Conservation (phyloP, 305 asterid species). For the Ilex paraguariensis region DNA sequence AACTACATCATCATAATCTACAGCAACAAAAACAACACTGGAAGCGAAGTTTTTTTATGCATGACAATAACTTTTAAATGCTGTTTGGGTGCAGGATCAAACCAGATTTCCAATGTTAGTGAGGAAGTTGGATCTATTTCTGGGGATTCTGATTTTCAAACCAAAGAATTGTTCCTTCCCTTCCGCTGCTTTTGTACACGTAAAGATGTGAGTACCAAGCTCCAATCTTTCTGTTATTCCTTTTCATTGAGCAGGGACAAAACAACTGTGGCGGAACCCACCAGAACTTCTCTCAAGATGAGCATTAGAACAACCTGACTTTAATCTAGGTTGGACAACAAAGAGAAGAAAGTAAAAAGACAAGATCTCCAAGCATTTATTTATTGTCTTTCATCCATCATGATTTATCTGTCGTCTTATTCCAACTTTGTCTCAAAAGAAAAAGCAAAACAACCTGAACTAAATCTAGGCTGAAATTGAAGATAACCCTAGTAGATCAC, state of each 20-base stretch:
- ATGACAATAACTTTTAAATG: too few relatives aligned
- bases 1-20: too few relatives aligned
- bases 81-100: conserved; percentile 32
- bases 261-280: not conserved
- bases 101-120: conserved; percentile 23
- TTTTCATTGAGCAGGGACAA: not conserved
- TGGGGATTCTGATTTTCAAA: conserved; percentile 32
- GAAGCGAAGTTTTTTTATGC: not conserved
- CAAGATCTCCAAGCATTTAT: too few relatives aligned
- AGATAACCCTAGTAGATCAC: too few relatives aligned
- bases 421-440: too few relatives aligned
- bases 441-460: too few relatives aligned
- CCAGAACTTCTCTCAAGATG: not conserved
- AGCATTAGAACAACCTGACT: not conserved
- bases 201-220: conserved; percentile 48
- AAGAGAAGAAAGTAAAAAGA: not conserved
- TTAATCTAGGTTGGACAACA: not conserved
- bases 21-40: not conserved
- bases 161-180: conserved; percentile 66
- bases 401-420: too few relatives aligned
- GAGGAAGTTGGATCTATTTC: conserved; percentile 23
- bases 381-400: not conserved
- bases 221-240: too few relatives aligned
- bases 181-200: conserved; percentile 67
- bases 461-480: too few relatives aligned